These are phyloP conservation scores for Citropsis articulata DNA, from an alignment of 345 rosid genomes.

Conservation along the genomic window DNA sequence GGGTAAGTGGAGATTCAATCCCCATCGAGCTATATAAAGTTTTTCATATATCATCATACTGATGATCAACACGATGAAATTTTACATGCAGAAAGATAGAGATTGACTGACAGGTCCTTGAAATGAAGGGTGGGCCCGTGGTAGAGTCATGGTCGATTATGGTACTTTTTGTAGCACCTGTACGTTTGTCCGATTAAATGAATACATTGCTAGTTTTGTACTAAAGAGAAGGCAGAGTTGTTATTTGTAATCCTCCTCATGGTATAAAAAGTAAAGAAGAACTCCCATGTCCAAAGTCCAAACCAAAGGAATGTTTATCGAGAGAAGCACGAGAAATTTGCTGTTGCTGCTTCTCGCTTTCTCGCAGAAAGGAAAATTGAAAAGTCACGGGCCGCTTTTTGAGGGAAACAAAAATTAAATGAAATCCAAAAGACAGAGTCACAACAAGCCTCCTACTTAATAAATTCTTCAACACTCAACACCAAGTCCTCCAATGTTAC, in stretches of 20 bases:
- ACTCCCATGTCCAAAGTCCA: background rate
- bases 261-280: background rate
- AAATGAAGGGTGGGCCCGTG: background rate
- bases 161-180: background rate
- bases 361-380: too few species aligned
- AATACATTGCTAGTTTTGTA: background rate
- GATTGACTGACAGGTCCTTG: background rate
- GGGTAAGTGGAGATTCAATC: conserved; percentile 27
- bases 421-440: too few species aligned
- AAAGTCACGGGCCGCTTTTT: too few species aligned
- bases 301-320: too few species aligned
- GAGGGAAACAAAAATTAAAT: too few species aligned
- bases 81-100: background rate
- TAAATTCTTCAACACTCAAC: too few species aligned
- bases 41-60: background rate
- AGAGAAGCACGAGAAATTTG: too few species aligned
- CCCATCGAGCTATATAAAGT: background rate
- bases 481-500: too few species aligned
- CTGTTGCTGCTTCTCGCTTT: too few species aligned
- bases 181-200: background rate
- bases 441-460: too few species aligned
- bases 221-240: background rate
- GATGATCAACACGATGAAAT: background rate
- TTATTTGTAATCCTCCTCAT: background rate
- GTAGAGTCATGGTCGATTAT: background rate